Conservation (phyloP, 495 filamentous ascomycete genomes). For the Podospora fimiseda region DNA sequence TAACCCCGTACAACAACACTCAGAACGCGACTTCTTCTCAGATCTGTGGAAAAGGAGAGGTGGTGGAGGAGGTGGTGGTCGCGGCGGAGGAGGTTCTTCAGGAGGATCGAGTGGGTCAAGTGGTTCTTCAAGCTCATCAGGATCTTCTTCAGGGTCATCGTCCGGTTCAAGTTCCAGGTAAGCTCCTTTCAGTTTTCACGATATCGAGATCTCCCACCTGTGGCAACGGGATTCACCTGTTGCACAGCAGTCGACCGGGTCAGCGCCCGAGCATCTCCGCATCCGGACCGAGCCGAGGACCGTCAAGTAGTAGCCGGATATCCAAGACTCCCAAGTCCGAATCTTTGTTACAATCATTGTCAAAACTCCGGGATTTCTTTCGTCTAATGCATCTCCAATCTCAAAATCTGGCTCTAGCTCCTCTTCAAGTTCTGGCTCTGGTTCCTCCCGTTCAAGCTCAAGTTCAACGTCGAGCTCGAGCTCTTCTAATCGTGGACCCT, state of each 20-base stretch:
- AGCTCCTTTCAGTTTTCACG: not conserved
- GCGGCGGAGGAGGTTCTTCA: conserved; percentile 33
- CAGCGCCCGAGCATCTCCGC: too few relatives aligned
- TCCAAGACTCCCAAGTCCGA: too few relatives aligned
- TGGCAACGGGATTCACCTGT: too few relatives aligned
- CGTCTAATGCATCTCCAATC: not conserved
- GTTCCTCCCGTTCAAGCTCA: not conserved
- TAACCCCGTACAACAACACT: conserved; percentile 17
- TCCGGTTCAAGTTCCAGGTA: not conserved
- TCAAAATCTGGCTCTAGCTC: not conserved
- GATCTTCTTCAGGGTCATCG: not conserved
- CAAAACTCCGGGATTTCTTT: not conserved
- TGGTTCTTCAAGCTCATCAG: conserved; percentile 1
- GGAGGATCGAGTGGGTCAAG: conserved; percentile 23
- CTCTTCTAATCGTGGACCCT: not conserved
- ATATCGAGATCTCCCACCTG: too few relatives aligned
- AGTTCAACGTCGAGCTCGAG: not conserved
- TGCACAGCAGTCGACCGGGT: too few relatives aligned
- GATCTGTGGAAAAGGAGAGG: conserved; percentile 54
- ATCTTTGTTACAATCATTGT: too few relatives aligned
- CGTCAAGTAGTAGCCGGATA: too few relatives aligned
- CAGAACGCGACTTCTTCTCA: conserved; percentile 21
- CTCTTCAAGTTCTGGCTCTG: not conserved
- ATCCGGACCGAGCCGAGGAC: too few relatives aligned
- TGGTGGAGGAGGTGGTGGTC: conserved; percentile 46